Percentiles rank a stretch among this genome's conserved stretches.
phyloP scores from a whole-genome alignment of 192 early-diverging fungal genomes.

The Umbelopsis sp. region DNA sequence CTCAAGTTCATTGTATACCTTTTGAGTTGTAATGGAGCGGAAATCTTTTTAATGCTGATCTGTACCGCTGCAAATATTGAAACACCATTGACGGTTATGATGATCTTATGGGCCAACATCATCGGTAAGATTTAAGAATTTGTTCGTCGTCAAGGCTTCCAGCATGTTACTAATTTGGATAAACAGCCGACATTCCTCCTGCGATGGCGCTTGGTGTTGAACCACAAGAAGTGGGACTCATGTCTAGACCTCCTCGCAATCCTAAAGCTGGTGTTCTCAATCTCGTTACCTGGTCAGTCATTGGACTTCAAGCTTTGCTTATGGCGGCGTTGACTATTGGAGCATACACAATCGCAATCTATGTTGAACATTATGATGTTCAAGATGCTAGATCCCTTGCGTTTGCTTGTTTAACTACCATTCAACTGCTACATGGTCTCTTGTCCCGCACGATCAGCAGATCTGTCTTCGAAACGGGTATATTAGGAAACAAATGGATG shows the following conservation, averaged over 20 bases:
- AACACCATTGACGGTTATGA: slow-evolving; percentile 85
- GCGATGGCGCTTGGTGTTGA: slow-evolving; percentile 92
- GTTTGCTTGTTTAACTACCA: slow-evolving; percentile 77
- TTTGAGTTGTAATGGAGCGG: slow-evolving; percentile 90
- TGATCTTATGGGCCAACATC: slow-evolving; percentile 96
- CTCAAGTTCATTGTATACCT: slow-evolving; percentile 97
- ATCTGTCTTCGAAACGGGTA: slow-evolving; percentile 78
- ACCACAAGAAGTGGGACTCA: slow-evolving; percentile 79
- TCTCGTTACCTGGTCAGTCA: slow-evolving; percentile 55
- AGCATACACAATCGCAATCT: slow-evolving; percentile 57
- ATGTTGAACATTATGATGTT: slow-evolving; percentile 26
- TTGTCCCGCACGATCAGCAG: slow-evolving; percentile 71
- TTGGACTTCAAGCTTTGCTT: slow-evolving; percentile 73
- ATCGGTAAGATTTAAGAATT: slow-evolving; percentile 52
- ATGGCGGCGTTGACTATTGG: slow-evolving; percentile 69
- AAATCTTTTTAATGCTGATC: slow-evolving; percentile 87
- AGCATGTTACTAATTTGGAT: not conserved
- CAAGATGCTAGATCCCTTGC: slow-evolving; percentile 60
- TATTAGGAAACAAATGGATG: slow-evolving; percentile 83
- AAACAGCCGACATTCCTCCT: slow-evolving; percentile 86
- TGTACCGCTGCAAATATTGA: slow-evolving; percentile 72
- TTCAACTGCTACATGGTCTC: slow-evolving; percentile 88
- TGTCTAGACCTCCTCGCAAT: slow-evolving; percentile 79
- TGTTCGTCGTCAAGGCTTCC: not conserved
- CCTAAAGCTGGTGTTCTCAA: slow-evolving; percentile 77